Base-by-base conservation (phyloP, 2,329 filamentous ascomycete genomes). In the Aspergillus brasiliensis region DNA sequence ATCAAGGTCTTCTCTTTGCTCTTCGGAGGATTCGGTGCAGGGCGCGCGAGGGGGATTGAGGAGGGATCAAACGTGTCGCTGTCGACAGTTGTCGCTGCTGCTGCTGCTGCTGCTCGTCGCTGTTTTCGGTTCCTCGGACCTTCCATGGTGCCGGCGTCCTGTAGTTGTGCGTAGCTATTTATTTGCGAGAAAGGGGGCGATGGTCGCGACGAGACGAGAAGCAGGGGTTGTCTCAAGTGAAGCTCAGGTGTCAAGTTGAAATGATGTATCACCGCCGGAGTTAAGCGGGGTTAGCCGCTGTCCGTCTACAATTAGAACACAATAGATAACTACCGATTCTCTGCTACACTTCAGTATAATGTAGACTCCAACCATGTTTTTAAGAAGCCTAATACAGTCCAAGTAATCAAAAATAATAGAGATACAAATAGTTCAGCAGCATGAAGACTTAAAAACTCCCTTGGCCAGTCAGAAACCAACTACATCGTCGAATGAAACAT, bases 51-150 rank as follows among this genome's bases (percentile, higher is more conserved):
- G n/a, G 73, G 74, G 48, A 77, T 73, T 10, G 70, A 72, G 25
- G 73, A 65, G 5, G 71, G 61, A 59, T 74, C 69, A 58, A 69
- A 70, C 57, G 67, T 66, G 10, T 66, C 61, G 5, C 57, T 31
- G 7, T 63, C 56, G 21, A 57, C 60, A 31, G 59, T 53, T 25
- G 44, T 48, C 27, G 62, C 52, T 2, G 68, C 58, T 3, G 69
- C 66, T 2, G 69, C 66, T 2, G 74, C 71, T 2, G 70, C 72
- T 19, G 74, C 73, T 49, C 75, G 76, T 51, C 75, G 73, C 65
- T 78, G 75, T 68, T 78, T 78, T 56, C 77, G 71, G 61, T 78
- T 79, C 28, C 66, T 65, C 23, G 73, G 64, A 8, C 65, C n/a
- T 23, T 69, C 68, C 73, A 75, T 75, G 7, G 8, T 47, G 37